These are phyloP conservation scores for Ogataea degrootiae DNA, from an alignment of 805 yeast species.

Conservation along the genomic window DNA sequence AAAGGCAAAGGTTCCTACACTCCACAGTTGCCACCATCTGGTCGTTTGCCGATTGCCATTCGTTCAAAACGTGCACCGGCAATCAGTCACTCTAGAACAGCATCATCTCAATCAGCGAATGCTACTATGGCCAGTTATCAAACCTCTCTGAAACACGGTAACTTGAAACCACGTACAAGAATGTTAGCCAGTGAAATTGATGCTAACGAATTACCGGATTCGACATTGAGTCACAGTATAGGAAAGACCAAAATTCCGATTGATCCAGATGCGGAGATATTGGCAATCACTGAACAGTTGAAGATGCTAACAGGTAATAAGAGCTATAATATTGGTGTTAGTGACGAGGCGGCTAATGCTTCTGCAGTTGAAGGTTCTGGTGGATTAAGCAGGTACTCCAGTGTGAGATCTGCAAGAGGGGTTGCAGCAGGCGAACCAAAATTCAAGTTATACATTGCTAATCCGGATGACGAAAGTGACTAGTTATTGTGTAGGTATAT, in stretches of 20 bases:
- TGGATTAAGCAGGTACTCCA: constrained; percentile 30
- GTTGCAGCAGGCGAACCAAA: constrained; percentile 30
- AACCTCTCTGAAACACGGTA: constrained; percentile 57
- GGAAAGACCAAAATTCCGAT: constrained; percentile 25
- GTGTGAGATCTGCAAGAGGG: constrained; percentile 28
- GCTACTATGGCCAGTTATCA: constrained; percentile 6
- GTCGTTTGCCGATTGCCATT: constrained; percentile 54
- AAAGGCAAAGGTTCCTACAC: constrained; percentile 37
- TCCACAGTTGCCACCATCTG: constrained; percentile 40
- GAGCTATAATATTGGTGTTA: not conserved
- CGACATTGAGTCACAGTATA: constrained; percentile 25
- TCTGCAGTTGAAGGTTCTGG: too few relatives aligned
- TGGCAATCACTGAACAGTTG: constrained; percentile 29
- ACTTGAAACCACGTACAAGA: constrained; percentile 58
- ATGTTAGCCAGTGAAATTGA: constrained; percentile 74
- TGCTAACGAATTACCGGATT: constrained; percentile 46
- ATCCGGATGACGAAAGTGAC: constrained; percentile 47
- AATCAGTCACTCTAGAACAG: constrained; percentile 3
- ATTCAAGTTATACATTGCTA: constrained; percentile 50
- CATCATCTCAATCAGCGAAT: constrained; percentile 9
- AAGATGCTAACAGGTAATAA: constrained; percentile 17
- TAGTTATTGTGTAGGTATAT: constrained; percentile 5
- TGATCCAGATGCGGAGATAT: constrained; percentile 30
- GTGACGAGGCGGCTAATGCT: not conserved
- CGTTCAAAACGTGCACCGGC: constrained; percentile 30